Percentiles rank a stretch among this genome's conserved stretches.
Evolutionary conservation across 1,284 basidiomycete genomes (phyloP).

Genomic region (Malassezia dermatis): DNA sequence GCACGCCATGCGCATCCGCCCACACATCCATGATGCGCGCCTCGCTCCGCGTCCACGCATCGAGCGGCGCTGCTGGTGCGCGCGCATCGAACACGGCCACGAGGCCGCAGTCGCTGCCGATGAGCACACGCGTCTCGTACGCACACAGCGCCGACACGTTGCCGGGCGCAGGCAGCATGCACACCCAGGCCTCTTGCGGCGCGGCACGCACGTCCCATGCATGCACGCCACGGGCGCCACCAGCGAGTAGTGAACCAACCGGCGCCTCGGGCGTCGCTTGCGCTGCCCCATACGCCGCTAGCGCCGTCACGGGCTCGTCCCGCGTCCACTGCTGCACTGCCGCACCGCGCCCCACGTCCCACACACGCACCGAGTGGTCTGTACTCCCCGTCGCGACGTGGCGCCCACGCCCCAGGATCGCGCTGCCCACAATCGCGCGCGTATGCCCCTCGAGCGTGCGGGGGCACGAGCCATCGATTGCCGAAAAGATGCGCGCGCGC

Average conservation of each 20-base stretch:
- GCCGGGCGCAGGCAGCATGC: background rate
- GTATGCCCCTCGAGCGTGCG: slow-evolving; percentile 62
- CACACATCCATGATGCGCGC: slow-evolving; percentile 2
- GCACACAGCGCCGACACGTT: slow-evolving; percentile 13
- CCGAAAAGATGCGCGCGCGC: slow-evolving; percentile 56
- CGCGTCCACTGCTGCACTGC: slow-evolving; percentile 51
- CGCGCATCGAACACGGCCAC: slow-evolving; percentile 13
- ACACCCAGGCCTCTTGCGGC: slow-evolving; percentile 16
- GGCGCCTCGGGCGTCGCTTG: background rate
- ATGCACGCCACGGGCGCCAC: background rate
- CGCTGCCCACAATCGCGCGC: slow-evolving; percentile 54
- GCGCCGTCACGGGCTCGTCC: background rate
- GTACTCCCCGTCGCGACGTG: slow-evolving; percentile 57
- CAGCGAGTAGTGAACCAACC: background rate
- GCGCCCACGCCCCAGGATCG: slow-evolving; percentile 58
- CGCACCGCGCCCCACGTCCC: slow-evolving; percentile 61
- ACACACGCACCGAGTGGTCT: slow-evolving; percentile 63
- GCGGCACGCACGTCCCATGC: background rate
- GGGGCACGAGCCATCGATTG: slow-evolving; percentile 50
- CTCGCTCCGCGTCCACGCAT: slow-evolving; percentile 2
- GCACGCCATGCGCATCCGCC: slow-evolving; percentile 3
- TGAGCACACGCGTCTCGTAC: slow-evolving; percentile 1
- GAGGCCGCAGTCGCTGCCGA: background rate
- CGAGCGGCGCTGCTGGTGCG: background rate
- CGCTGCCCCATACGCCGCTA: background rate